Base-by-base conservation (phyloP, 352 stramenopile species). In the Elongisporangium undulatum region DNA sequence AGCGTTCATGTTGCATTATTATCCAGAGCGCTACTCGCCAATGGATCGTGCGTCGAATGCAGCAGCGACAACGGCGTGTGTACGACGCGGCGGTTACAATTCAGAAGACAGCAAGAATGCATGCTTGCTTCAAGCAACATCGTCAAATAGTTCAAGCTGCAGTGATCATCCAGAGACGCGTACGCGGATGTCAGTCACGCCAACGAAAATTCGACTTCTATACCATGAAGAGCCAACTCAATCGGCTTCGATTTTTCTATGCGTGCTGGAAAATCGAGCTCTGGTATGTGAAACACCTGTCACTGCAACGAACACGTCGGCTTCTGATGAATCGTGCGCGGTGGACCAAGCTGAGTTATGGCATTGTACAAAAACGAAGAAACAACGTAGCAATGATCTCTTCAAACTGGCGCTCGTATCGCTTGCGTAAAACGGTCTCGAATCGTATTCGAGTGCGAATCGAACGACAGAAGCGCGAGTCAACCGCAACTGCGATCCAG, bases 251-350 rank as follows among this genome's bases (percentile, higher is more conserved):
- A 53, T 58, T 74, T 38, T 61, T 80, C 34, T 58, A 63, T 23
- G 73, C 75, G 51, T 83, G 71, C 54, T 87, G 77, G 77, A 58
- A 63, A 23, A 82, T 87, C 51, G 75, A 87, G 52, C 60, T 51
- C n/a, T 87, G 77, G 77, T 85, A 74, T 53, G 54, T 19, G 12
- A 60, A 64, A 7, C 45, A 56, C 17, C 69, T 68, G 62, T 19
- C 41, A 19, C 59, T 56, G 23, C 67, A 71, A 38, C 62, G 61
- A 16, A 67, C 61, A 9, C 72, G 75, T 8, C 63, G 71, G 7
- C 24, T 56, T 12, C 45, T 81, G 17, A n/a, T 69, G 22, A 51
- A 64, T 9, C 66, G 71, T 50, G 56, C 63, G 54, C 61, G 56
- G 23, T 85, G 75, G 75, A 75, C 63, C 13, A 62, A 58, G 51